Evolutionary conservation across 1,284 basidiomycete species (phyloP).

Genomic region (Boletellus deceptivus): DNA sequence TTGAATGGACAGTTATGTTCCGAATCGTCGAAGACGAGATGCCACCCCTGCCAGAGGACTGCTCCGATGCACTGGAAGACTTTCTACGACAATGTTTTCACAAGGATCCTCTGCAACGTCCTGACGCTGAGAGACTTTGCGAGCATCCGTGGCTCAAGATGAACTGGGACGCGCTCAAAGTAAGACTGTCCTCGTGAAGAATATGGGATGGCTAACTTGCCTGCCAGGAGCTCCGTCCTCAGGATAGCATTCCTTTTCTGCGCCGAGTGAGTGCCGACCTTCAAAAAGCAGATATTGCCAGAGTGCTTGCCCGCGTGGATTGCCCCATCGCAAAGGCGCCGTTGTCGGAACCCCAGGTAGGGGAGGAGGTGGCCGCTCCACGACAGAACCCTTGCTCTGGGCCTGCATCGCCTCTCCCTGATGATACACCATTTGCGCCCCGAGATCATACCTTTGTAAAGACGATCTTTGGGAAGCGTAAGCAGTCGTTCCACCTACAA

Average conservation of each 20-base stretch:
- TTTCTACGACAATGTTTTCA: conserved; percentile 85
- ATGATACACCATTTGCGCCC: conserved; percentile 51
- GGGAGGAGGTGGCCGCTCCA: conserved; percentile 27
- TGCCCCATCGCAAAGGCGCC: conserved; percentile 44
- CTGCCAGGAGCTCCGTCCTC: conserved; percentile 71
- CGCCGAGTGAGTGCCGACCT: conserved; percentile 85
- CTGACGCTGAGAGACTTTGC: conserved; percentile 79
- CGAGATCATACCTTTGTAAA: conserved; percentile 85
- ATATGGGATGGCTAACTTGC: conserved; percentile 8
- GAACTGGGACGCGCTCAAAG: conserved; percentile 76
- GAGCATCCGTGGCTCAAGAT: conserved; percentile 89
- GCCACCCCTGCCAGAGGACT: conserved; percentile 81
- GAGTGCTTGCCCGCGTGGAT: conserved; percentile 55
- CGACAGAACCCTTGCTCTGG: conserved; percentile 38
- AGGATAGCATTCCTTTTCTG: conserved; percentile 93
- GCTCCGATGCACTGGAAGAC: conserved; percentile 70
- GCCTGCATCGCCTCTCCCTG: conserved; percentile 37
- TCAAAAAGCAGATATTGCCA: conserved; percentile 65
- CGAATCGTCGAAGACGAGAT: conserved; percentile 90
- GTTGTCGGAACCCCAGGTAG: conserved; percentile 35
- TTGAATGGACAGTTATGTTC: conserved; percentile 73
- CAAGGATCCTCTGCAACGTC: conserved; percentile 80
- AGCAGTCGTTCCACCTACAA: conserved; percentile 30
- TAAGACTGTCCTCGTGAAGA: conserved; percentile 31
- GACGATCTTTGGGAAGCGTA: conserved; percentile 90